phyloP scores from a whole-genome alignment of 2,329 filamentous ascomycete species.

The Mollisia scopiformis region DNA sequence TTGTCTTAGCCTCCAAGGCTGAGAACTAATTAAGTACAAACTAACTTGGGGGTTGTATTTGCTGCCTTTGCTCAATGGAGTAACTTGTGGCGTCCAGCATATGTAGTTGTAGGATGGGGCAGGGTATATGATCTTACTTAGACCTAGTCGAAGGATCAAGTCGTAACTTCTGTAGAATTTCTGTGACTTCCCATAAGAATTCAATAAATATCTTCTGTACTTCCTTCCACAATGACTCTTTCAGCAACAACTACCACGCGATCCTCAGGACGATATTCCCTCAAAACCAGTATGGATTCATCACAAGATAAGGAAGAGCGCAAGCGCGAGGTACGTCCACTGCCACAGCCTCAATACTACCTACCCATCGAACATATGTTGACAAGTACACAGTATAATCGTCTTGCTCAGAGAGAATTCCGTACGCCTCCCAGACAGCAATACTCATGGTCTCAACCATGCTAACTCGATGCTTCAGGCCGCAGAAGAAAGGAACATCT shows the following conservation, averaged over 20 bases:
- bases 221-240: slow-evolving; percentile 26
- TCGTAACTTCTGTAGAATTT: slow-evolving; percentile 13
- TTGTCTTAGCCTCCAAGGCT: slow-evolving; percentile 29
- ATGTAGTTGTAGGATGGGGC: slow-evolving; percentile 19
- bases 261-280: slow-evolving; percentile 30
- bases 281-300: slow-evolving; percentile 33
- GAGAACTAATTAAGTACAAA: slow-evolving; percentile 20
- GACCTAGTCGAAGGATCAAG: slow-evolving; percentile 23
- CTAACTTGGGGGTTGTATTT: slow-evolving; percentile 6
- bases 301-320: slow-evolving; percentile 38
- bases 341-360: background rate
- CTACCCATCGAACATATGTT: background rate
- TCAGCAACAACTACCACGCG: slow-evolving; percentile 24
- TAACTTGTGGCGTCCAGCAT: slow-evolving; percentile 19
- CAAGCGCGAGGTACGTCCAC: slow-evolving; percentile 37
- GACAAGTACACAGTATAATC: slow-evolving; percentile 38
- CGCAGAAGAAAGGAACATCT: slow-evolving; percentile 47
- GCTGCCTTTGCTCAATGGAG: slow-evolving; percentile 13
- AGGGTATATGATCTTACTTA: slow-evolving; percentile 34
- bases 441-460: background rate
- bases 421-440: slow-evolving; percentile 36
- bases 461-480: slow-evolving; percentile 35
- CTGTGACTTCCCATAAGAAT: slow-evolving; percentile 13
- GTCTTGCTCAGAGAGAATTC: slow-evolving; percentile 47
- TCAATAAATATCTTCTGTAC: slow-evolving; percentile 18